Evolutionary conservation across 768 basidiomycete genomes (phyloP).

Genomic region (Psilocybe tampanensis): DNA sequence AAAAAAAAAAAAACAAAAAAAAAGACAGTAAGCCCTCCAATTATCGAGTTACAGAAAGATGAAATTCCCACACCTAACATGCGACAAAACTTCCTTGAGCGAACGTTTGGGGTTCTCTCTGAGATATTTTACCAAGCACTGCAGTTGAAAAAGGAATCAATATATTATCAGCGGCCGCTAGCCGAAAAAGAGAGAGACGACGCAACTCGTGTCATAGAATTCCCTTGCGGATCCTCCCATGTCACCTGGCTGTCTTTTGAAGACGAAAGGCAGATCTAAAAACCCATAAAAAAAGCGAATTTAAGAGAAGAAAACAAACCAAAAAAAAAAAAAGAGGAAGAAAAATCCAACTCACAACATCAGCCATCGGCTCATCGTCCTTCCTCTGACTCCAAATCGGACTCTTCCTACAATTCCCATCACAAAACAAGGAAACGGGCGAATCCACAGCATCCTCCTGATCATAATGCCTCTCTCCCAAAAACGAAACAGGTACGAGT

Average conservation of each 20-base stretch:
- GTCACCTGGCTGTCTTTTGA: slow-evolving; percentile 36
- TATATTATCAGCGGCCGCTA: no score
- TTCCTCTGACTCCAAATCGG: neutral
- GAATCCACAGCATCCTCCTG: slow-evolving; percentile 1
- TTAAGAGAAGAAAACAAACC: no score
- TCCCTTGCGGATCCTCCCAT: neutral
- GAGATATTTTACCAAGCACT: neutral
- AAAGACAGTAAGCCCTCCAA: no score
- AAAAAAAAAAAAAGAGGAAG: neutral
- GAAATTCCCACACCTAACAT: neutral
- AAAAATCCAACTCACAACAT: neutral
- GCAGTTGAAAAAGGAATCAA: neutral
- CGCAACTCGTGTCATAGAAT: neutral
- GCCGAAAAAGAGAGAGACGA: slow-evolving; percentile 25
- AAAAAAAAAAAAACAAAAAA: no score
- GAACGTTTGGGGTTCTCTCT: neutral
- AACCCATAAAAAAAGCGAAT: neutral
- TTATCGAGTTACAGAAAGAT: neutral
- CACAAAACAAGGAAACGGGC: slow-evolving; percentile 9
- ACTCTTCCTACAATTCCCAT: slow-evolving; percentile 10
- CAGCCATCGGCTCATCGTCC: neutral
- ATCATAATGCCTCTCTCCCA: neutral
- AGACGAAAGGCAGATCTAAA: slow-evolving; percentile 36
- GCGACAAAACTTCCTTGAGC: neutral
- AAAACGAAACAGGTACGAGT: neutral